Percentiles rank a stretch among this genome's conserved stretches.
Evolutionary conservation across 306 rosid genomes (phyloP).

Genomic region (Dalbergia oliveri): DNA sequence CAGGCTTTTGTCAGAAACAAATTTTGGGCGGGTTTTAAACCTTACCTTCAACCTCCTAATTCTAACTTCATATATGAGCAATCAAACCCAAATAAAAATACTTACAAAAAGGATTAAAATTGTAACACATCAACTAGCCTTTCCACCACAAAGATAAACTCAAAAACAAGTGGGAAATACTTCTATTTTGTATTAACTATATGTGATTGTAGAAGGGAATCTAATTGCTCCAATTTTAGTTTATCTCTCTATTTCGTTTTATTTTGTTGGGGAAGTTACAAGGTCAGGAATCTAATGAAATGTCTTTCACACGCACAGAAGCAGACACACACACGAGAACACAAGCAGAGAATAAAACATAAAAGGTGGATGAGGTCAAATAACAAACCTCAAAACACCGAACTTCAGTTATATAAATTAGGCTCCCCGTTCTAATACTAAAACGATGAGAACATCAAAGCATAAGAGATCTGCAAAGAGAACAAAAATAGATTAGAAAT

Average conservation of each 20-base stretch:
- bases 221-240: constrained; percentile 23
- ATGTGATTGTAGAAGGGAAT: constrained; percentile 33
- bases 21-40: constrained; percentile 53
- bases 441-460: constrained; percentile 36
- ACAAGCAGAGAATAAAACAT: constrained; percentile 21
- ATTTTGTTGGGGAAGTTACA: neutral
- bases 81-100: constrained; percentile 39
- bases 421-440: constrained; percentile 10
- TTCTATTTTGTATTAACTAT: neutral
- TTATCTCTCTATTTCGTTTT: constrained; percentile 13
- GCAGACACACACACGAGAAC: constrained; percentile 8
- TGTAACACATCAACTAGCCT: neutral
- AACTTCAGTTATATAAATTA: constrained; percentile 41
- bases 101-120: neutral
- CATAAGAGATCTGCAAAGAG: constrained; percentile 39
- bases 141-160: neutral
- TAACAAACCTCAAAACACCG: constrained; percentile 52
- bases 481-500: constrained; percentile 49
- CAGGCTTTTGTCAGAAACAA: constrained; percentile 67
- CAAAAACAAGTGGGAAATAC: neutral
- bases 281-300: constrained; percentile 35
- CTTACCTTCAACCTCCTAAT: constrained; percentile 41
- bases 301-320: constrained; percentile 16
- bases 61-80: constrained; percentile 37
- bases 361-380: neutral